Conservation (phyloP, 1,284 basidiomycete genomes). For the Cystobasidiaceae sp. region DNA sequence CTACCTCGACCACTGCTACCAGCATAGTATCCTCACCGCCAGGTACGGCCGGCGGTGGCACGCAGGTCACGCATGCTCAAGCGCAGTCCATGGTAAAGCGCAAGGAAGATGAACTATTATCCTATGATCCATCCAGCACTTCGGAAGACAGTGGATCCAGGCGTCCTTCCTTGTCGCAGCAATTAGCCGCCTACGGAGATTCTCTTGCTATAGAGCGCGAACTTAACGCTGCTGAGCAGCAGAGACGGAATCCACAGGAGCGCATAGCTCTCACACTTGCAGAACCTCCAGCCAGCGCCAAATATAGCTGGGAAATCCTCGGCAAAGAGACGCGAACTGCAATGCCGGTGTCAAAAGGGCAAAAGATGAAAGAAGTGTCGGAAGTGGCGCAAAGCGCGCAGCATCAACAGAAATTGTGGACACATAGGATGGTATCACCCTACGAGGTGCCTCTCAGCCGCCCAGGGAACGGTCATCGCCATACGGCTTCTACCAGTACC, state of each 20-base stretch:
- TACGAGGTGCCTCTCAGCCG: slow-evolving; percentile 24
- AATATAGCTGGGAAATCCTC: slow-evolving; percentile 31
- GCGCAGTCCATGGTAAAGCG: slow-evolving; percentile 69
- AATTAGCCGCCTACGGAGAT: slow-evolving; percentile 81
- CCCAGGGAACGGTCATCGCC: slow-evolving; percentile 15
- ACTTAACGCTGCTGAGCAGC: slow-evolving; percentile 46
- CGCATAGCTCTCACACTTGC: slow-evolving; percentile 18
- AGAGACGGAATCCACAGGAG: slow-evolving; percentile 12
- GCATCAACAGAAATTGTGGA: slow-evolving; percentile 23
- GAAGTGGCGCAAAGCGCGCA: not conserved
- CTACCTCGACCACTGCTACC: slow-evolving; percentile 38
- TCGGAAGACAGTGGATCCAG: slow-evolving; percentile 38
- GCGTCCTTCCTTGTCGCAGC: slow-evolving; percentile 65
- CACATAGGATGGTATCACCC: slow-evolving; percentile 28
- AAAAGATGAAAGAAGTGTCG: slow-evolving; percentile 3
- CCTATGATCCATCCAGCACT: slow-evolving; percentile 49
- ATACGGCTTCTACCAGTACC: slow-evolving; percentile 13
- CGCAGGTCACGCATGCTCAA: slow-evolving; percentile 52
- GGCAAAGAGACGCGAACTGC: slow-evolving; percentile 27
- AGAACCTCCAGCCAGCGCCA: slow-evolving; percentile 20
- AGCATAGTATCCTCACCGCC: slow-evolving; percentile 32
- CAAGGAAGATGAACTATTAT: slow-evolving; percentile 64
- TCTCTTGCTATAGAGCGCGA: slow-evolving; percentile 70
- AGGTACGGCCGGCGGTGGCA: slow-evolving; percentile 3
- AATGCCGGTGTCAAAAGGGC: slow-evolving; percentile 18